Conservation (phyloP, 176 grass and related monocot genomes). For the Urochloa ruziziensis region DNA sequence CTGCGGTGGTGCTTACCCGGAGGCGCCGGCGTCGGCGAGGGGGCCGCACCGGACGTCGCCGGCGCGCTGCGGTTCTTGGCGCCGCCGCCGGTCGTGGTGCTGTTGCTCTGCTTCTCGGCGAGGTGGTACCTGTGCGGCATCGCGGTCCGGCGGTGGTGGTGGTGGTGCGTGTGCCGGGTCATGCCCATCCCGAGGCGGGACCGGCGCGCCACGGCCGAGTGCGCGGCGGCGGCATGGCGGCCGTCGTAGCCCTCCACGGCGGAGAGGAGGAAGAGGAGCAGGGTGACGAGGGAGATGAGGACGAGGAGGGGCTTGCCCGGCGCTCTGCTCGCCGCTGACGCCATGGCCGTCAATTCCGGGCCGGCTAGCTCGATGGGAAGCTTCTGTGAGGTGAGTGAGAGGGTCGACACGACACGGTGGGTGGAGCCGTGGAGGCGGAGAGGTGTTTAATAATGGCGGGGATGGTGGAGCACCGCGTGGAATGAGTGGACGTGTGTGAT, state of each 20-base stretch:
- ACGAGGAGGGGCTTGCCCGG: background rate
- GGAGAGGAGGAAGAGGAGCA: background rate
- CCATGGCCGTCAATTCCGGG: constrained; percentile 10
- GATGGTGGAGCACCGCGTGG: background rate
- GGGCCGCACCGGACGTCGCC: background rate
- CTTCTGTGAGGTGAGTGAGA: background rate
- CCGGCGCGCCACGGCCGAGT: constrained; percentile 5
- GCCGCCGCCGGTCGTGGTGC: background rate
- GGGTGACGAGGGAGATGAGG: background rate
- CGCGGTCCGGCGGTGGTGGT: constrained; percentile 18
- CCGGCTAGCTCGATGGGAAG: background rate
- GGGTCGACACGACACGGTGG: background rate
- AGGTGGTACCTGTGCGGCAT: constrained; percentile 46
- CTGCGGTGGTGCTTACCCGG: background rate
- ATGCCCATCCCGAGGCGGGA: background rate
- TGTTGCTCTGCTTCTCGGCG: constrained; percentile 25
- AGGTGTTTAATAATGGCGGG: background rate
- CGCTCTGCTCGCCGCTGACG: background rate
- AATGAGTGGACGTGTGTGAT: too few relatives aligned
- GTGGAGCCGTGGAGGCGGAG: background rate
- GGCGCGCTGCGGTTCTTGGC: background rate
- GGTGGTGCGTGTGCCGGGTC: constrained; percentile 12
- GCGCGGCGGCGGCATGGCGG: background rate
- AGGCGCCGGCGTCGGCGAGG: background rate
- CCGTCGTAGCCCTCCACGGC: constrained; percentile 15